Percentiles rank a stretch among this genome's conserved stretches.
phyloP scores from a whole-genome alignment of 371 early-diverging fungal genomes.

The Lichtheimia corymbifera region DNA sequence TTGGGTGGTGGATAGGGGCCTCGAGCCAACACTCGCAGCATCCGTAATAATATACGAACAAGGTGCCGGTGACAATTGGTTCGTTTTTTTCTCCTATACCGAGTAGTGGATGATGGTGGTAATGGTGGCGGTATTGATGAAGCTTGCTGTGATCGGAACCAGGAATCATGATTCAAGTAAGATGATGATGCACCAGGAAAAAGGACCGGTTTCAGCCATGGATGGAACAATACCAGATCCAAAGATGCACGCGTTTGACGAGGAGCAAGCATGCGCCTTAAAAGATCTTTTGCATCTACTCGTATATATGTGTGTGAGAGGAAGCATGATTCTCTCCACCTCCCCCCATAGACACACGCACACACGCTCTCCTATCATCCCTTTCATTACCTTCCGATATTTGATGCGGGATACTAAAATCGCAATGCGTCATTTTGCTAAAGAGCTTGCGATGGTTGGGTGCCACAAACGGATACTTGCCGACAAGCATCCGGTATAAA shows the following conservation, averaged over 20 bases:
- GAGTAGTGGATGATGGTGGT: no score
- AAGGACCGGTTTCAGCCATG: slow-evolving; percentile 29
- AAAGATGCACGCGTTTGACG: slow-evolving; percentile 38
- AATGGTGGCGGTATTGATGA: no score
- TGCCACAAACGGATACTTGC: slow-evolving; percentile 42
- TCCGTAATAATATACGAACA: no score
- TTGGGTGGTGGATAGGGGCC: slow-evolving; percentile 12
- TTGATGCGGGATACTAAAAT: slow-evolving; percentile 37
- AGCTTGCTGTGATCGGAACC: not conserved
- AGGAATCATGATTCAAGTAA: not conserved
- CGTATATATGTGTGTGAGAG: slow-evolving; percentile 1
- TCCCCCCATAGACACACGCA: no score
- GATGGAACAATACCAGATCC: slow-evolving; percentile 44
- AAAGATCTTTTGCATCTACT: slow-evolving; percentile 42
- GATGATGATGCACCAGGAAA: not conserved
- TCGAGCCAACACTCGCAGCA: not conserved
- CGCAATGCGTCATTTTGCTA: slow-evolving; percentile 37
- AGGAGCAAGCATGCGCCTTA: slow-evolving; percentile 43
- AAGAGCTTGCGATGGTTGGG: slow-evolving; percentile 38
- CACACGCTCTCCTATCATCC: not conserved
- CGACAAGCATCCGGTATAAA: slow-evolving; percentile 38
- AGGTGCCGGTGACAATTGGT: no score
- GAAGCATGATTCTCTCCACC: not conserved
- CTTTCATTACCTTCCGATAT: slow-evolving; percentile 34
- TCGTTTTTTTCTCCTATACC: no score